Evolutionary conservation across 2,329 filamentous ascomycete species (phyloP).

Genomic region (Colletotrichum lindemuthianum): DNA sequence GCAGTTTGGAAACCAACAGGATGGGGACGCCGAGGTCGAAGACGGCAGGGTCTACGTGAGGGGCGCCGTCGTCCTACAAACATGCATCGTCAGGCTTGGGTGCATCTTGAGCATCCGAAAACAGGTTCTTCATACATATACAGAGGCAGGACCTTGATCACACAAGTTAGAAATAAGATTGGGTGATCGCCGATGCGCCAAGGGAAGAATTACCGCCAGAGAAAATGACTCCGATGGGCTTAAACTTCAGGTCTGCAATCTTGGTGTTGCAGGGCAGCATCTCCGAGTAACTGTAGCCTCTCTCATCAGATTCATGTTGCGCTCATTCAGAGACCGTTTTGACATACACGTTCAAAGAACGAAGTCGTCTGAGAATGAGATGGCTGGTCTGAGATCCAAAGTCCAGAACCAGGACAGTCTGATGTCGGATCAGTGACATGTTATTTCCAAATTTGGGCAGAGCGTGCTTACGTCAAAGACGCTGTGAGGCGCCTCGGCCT

Average conservation of each 20-base stretch:
- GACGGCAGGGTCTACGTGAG: constrained; percentile 79
- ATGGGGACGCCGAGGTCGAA: constrained; percentile 78
- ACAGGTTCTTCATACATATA: constrained; percentile 81
- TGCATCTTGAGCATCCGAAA: constrained; percentile 44
- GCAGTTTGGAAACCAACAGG: constrained; percentile 40
- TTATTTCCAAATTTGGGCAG: neutral
- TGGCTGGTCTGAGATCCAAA: constrained; percentile 57
- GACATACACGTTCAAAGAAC: constrained; percentile 81
- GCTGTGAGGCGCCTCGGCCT: constrained; percentile 48
- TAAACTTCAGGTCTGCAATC: constrained; percentile 78
- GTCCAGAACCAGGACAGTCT: constrained; percentile 78
- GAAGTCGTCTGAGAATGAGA: constrained; percentile 72
- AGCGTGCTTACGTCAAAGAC: constrained; percentile 45
- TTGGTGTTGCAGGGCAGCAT: constrained; percentile 90
- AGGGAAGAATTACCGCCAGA: constrained; percentile 57
- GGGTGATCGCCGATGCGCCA: constrained; percentile 45
- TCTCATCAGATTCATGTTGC: constrained; percentile 74
- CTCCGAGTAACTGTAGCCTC: constrained; percentile 74
- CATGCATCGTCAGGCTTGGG: constrained; percentile 19
- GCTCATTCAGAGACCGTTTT: constrained; percentile 82
- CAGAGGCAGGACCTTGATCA: constrained; percentile 65
- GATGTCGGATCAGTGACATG: neutral
- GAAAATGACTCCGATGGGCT: constrained; percentile 82
- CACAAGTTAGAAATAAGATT: constrained; percentile 15
- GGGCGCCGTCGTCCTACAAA: constrained; percentile 31